Evolutionary conservation across 2,329 filamentous ascomycete genomes (phyloP).

Genomic region (Pleoardoris graminearum): DNA sequence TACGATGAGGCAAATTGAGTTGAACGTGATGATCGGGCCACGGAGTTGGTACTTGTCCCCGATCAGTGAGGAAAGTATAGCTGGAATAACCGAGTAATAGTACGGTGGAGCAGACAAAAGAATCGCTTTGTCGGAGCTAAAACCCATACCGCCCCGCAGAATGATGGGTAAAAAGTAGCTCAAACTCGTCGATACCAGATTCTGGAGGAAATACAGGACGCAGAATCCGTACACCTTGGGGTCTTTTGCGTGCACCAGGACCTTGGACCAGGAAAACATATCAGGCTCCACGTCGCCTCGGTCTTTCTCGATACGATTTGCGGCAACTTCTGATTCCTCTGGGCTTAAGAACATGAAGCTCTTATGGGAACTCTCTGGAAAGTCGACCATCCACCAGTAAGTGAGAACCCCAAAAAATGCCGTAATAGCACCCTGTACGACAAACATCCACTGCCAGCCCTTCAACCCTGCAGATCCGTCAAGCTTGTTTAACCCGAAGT

Average conservation of each 20-base stretch:
- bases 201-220: constrained; percentile 67
- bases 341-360: constrained; percentile 62
- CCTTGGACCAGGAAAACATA: constrained; percentile 58
- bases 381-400: constrained; percentile 73
- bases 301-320: constrained; percentile 62
- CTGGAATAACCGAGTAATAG: constrained; percentile 68
- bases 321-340: constrained; percentile 60
- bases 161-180: constrained; percentile 69
- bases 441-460: constrained; percentile 71
- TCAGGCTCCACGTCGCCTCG: constrained; percentile 63
- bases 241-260: constrained; percentile 62
- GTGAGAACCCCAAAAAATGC: constrained; percentile 61
- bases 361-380: constrained; percentile 63
- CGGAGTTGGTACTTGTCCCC: constrained; percentile 65
- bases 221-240: constrained; percentile 67
- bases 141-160: constrained; percentile 54
- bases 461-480: constrained; percentile 59
- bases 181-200: constrained; percentile 66
- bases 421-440: constrained; percentile 67
- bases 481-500: constrained; percentile 69
- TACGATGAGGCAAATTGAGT: constrained; percentile 62
- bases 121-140: constrained; percentile 52
- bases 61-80: constrained; percentile 63
- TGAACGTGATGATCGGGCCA: constrained; percentile 67
- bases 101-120: constrained; percentile 69